Evolutionary conservation across 495 filamentous ascomycete genomes (phyloP), one percentile per base, ranked within the genome.

Genomic region (Neurospora tetrasperma): DNA sequence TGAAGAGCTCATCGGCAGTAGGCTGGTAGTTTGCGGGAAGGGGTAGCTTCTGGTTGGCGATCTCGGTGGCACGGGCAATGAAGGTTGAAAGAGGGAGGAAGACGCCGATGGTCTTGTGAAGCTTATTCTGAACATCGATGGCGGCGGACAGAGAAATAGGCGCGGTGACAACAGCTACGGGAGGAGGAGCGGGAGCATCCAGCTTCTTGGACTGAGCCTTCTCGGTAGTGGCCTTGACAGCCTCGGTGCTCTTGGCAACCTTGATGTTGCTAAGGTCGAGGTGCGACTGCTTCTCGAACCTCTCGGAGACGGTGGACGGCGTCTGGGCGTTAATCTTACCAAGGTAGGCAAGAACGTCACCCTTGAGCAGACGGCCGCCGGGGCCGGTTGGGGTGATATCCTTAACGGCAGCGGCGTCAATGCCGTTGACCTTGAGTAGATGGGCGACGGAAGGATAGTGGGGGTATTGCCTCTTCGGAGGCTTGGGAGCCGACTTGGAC

Each of bases 211-310:
- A 35, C 20, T 84, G 80, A 43, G 80, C 81, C 43, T 85, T 85
- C 62, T 82, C 81, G 27, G 54, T 66, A 14, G 54, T 66, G 48
- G 77, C 73, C 73, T 85, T 85, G 80, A 84, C 84, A n/a, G 82
- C 78, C 54, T 86, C 83, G 31, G 89, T 83, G n/a, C 87, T 82
- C 23, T 90, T 89, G 73, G 94, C 84, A 35, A 85, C 77, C 86
- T 97, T 96, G 85, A 98, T 94, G 83, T 98, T 97, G 83, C 92
- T 96, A 71, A 98, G 88, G 81, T 98, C 96, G 38, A 99, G 87
- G 80, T 97, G 93, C 46, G 84, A 82, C 42, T 94, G 89, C 79
- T 96, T 91, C 62, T 85, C 82, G 76, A 98, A 89, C 11, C 88
- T 88, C 38, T 85, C 82, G 54, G 90, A 90, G 74, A 92, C 88